Base-by-base conservation (phyloP, 805 yeast species). In the Maudiozyma pseudohumilis region DNA sequence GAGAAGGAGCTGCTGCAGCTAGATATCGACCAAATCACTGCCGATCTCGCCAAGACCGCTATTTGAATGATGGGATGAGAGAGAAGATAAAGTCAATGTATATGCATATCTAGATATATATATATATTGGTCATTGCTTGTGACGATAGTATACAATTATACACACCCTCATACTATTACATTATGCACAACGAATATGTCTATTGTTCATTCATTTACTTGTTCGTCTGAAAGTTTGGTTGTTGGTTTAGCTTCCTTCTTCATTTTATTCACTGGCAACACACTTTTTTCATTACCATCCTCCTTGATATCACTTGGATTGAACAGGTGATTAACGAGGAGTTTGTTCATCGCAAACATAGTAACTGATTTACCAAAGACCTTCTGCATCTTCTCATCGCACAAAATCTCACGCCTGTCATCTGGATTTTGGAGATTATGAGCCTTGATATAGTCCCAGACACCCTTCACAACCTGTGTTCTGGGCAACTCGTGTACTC, bases 391-490 rank as follows among this genome's bases (percentile, higher is more conserved):
- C 39, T 58, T 65, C 0, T 68, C 80, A 49, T 80, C 87, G 50
- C 85, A 78, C 4, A 72, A 13, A 5, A 84, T 77, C 40, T 74
- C 75, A 37, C 89, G 64, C 44, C 70, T 68, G 56, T 84, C 83
- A 1, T 63, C 49, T 1, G 87, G 82, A 44, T 80, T 74, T 53
- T 83, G 94, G 22, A 84, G 57, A 21, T 71, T 56, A 41, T 80
- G 53, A 9, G 55, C 70, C 48, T 76, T 78, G 40, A 85, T 80
- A 55, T 85, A 74, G 11, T 65, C 70, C 94, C 94, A 83, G 5
- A 82, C 54, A 32, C 58, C 58, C 43, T 80, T 80, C 8, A 81
- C 87, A 13, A 80, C 77, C 52, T 79, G 79, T 0, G 89, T 77
- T 46, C 94, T 61, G 3, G 88, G 68, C 30, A 74, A 50, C 38